phyloP scores from a whole-genome alignment of 2,329 filamentous ascomycete species.

The Podosphaera fusca region DNA sequence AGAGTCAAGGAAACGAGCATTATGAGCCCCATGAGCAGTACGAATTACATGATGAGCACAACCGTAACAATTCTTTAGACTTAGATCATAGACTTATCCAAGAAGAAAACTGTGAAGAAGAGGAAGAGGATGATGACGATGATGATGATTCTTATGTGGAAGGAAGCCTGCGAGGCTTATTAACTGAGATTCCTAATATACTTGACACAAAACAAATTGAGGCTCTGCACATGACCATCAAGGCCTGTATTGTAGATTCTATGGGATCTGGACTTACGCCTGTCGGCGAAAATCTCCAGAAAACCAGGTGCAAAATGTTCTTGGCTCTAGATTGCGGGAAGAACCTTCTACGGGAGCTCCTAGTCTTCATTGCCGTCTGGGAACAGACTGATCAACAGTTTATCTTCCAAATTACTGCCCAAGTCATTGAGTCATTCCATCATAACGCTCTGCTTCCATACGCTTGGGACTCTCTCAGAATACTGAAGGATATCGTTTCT shows the following conservation, averaged over 20 bases:
- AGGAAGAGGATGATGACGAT: constrained; percentile 43
- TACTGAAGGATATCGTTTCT: constrained; percentile 88
- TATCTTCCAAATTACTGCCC: constrained; percentile 89
- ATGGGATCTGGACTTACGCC: constrained; percentile 43
- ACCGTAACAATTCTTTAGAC: constrained; percentile 21
- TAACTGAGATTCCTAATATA: constrained; percentile 88
- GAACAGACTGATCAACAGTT: constrained; percentile 81
- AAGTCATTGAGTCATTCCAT: constrained; percentile 83
- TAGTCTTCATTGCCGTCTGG: constrained; percentile 95
- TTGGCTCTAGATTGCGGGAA: constrained; percentile 76
- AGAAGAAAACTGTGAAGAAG: constrained; percentile 25
- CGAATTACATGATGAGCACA: constrained; percentile 18
- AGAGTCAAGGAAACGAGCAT: constrained; percentile 16
- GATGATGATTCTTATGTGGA: constrained; percentile 64
- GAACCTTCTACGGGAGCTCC: constrained; percentile 67
- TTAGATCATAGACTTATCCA: constrained; percentile 22
- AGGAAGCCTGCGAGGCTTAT: constrained; percentile 55
- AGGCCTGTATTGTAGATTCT: constrained; percentile 78
- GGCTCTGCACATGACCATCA: constrained; percentile 89
- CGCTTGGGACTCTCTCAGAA: constrained; percentile 74
- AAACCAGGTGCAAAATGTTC: constrained; percentile 71
- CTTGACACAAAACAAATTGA: constrained; percentile 89
- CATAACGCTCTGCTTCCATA: constrained; percentile 77
- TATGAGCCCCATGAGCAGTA: constrained; percentile 28
- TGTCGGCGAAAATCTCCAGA: constrained; percentile 63